Percentiles rank a stretch among this genome's conserved stretches.
Conservation (phyloP, 2,329 filamentous ascomycete species). For the Fusarium duplospermum region DNA sequence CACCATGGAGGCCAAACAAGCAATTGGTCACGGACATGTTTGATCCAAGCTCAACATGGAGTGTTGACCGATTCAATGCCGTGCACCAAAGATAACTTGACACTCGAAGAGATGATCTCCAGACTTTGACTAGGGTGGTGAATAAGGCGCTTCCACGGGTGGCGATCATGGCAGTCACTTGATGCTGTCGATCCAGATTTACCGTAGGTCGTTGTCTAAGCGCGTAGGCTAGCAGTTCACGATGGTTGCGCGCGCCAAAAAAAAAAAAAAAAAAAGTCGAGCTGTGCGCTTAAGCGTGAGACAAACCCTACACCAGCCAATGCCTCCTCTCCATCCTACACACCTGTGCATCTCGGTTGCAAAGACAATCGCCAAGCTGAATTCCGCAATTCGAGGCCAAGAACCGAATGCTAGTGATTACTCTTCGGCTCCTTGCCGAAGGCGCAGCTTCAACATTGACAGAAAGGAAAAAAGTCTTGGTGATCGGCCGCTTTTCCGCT, state of each 20-base stretch:
- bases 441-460: neutral
- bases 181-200: neutral
- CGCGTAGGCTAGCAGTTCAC: neutral
- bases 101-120: neutral
- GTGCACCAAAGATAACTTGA: neutral
- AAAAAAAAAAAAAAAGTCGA: neutral
- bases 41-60: neutral
- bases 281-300: neutral
- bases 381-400: neutral
- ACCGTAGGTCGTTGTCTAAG: neutral
- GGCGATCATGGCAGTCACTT: neutral
- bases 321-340: neutral
- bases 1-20: neutral
- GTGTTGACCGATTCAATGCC: neutral
- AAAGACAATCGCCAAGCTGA: neutral
- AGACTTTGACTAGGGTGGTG: neutral
- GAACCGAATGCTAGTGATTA: neutral
- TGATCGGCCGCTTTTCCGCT: neutral
- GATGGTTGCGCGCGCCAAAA: neutral
- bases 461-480: neutral
- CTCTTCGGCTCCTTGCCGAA: neutral
- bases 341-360: neutral
- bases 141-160: neutral
- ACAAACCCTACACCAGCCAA: neutral
- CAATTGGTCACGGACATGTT: neutral